Conservation (phyloP, 306 rosid species). For the Lithocarpus polystachyus region DNA sequence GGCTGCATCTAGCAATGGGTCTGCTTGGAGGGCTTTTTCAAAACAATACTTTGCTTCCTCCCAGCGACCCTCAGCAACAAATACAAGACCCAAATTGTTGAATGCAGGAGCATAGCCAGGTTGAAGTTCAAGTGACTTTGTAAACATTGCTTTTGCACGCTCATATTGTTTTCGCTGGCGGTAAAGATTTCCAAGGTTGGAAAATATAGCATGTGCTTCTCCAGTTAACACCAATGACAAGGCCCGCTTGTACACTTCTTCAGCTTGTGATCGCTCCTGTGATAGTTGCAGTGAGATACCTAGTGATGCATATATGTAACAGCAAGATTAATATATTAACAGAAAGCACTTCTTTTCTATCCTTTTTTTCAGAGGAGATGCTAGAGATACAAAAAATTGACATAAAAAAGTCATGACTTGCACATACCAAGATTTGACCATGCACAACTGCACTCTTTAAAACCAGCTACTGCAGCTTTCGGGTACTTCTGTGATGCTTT, state of each 20-base stretch:
- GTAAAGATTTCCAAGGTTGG: constrained; percentile 86
- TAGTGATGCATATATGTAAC: constrained; percentile 27
- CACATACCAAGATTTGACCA: constrained; percentile 88
- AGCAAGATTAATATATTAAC: background rate
- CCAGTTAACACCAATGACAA: constrained; percentile 59
- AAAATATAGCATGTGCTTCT: constrained; percentile 63
- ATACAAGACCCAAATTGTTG: constrained; percentile 88
- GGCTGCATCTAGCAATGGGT: constrained; percentile 83
- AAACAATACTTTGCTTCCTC: constrained; percentile 93
- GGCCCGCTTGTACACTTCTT: constrained; percentile 76
- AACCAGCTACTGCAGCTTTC: constrained; percentile 75
- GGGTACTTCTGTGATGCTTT: constrained; percentile 72
- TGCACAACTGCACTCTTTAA: constrained; percentile 63
- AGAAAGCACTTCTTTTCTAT: background rate
- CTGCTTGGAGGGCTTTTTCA: constrained; percentile 74
- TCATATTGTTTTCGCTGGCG: constrained; percentile 79
- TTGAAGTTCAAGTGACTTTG: constrained; percentile 78
- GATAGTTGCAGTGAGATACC: constrained; percentile 89
- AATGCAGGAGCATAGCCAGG: constrained; percentile 95
- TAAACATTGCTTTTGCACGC: constrained; percentile 88
- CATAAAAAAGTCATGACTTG: background rate
- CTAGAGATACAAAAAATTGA: background rate
- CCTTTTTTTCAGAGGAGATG: background rate
- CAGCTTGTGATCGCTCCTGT: constrained; percentile 63
- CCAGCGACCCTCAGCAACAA: constrained; percentile 83